Conservation (phyloP, 805 yeast genomes). For the Clavispora santaluciae region DNA sequence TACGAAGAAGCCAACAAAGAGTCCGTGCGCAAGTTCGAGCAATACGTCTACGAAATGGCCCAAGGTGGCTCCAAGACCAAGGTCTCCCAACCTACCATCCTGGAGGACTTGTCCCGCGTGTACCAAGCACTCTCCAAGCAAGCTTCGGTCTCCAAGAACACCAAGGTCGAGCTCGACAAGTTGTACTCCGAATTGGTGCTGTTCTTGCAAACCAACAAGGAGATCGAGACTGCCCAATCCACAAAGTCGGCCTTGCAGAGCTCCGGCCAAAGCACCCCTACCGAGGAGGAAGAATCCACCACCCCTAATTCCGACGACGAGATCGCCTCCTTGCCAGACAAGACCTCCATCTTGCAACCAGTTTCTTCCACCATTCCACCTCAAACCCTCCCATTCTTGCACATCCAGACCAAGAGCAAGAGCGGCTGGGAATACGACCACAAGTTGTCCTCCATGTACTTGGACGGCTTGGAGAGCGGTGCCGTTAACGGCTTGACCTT, state of each 20-base stretch:
- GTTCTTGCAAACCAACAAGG: slow-evolving; percentile 64
- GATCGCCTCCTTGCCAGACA: slow-evolving; percentile 78
- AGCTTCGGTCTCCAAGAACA: slow-evolving; percentile 53
- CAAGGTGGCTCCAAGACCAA: slow-evolving; percentile 84
- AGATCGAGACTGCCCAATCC: slow-evolving; percentile 63
- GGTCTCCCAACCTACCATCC: slow-evolving; percentile 63
- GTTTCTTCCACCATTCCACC: slow-evolving; percentile 71
- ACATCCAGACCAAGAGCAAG: slow-evolving; percentile 72
- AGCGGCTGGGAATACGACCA: slow-evolving; percentile 87
- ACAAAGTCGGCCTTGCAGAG: slow-evolving; percentile 47
- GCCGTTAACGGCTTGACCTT: slow-evolving; percentile 92
- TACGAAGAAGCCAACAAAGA: slow-evolving; percentile 86
- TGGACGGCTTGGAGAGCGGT: slow-evolving; percentile 89
- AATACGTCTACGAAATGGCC: slow-evolving; percentile 95
- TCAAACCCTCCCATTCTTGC: slow-evolving; percentile 91
- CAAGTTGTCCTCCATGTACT: slow-evolving; percentile 66
- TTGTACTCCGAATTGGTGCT: slow-evolving; percentile 66
- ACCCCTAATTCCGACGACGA: slow-evolving; percentile 53
- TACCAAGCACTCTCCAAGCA: slow-evolving; percentile 78
- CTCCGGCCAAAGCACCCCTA: slow-evolving; percentile 41
- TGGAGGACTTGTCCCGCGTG: slow-evolving; percentile 79
- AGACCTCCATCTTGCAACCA: slow-evolving; percentile 62
- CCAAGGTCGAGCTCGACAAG: slow-evolving; percentile 66
- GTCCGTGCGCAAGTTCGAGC: slow-evolving; percentile 89
- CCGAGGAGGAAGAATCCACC: slow-evolving; percentile 31